Base-by-base conservation (phyloP, 1,284 basidiomycete genomes). In the Pyrrhoderma noxium region DNA sequence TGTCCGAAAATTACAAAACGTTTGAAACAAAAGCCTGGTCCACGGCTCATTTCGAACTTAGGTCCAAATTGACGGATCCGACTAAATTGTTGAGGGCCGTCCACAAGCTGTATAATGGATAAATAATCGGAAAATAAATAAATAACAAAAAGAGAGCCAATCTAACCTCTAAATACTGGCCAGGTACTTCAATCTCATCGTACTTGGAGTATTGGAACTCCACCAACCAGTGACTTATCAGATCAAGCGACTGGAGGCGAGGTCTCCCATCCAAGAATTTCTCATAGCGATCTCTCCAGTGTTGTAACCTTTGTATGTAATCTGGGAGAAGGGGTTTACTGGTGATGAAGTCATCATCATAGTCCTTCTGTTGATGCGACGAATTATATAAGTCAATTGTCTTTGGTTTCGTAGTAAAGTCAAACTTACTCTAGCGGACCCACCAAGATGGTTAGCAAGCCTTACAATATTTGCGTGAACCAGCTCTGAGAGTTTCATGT, bases 121-220 rank as follows among this genome's bases (percentile, higher is more conserved):
- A 16, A 22, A 16, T 5, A 49, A 41, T 34, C 37, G 14, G 31
- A 5, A 45, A 31, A 41, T 25, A n/a, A 21, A 13, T 34, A 48
- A 23, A 11, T 22, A 55, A 59, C 51, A n/a, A n/a, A n/a, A n/a
- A n/a, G n/a, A n/a, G n/a, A n/a, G n/a, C n/a, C n/a, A n/a, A n/a
- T n/a, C n/a, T 59, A 54, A 89, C 92, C 78, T 95, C 90, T 0
- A 94, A 88, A 63, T 99, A 99, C 68, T 99, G 96, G 8, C 96
- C 96, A 18, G 96, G 96, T 51, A 99, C 84, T 66, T 99, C 96
- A 47, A 99, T 92, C 59, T 99, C 96, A 61, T 99, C 96, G 53
- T 97, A 94, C 67, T 95, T 97, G 63, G 86, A 86, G 67, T 97
- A 94, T 62, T 99, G 95, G 75, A 99, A 99, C 67, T 99, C 95